phyloP scores from a whole-genome alignment of 208 protist species.

The Herpetomonas muscarum region DNA sequence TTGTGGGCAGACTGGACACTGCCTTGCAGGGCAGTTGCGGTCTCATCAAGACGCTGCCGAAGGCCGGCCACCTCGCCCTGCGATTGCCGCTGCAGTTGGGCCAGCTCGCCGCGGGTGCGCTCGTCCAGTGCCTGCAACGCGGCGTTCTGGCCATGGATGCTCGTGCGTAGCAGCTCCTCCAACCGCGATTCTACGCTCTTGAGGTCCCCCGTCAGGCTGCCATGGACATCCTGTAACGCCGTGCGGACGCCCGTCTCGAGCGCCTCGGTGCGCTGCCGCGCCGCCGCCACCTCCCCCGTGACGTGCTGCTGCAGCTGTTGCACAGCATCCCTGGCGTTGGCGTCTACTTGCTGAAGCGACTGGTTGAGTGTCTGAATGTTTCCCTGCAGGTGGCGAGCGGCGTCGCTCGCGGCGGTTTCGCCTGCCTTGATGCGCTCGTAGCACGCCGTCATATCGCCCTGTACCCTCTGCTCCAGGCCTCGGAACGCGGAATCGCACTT shows the following conservation, averaged over 20 bases:
- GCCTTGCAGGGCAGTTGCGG: constrained; percentile 26
- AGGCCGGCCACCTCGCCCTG: constrained; percentile 34
- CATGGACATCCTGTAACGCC: constrained; percentile 55
- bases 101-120: constrained; percentile 44
- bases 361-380: constrained; percentile 34
- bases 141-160: not conserved
- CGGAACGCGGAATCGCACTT: constrained; percentile 36
- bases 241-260: constrained; percentile 49
- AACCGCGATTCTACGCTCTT: constrained; percentile 21
- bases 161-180: constrained; percentile 4
- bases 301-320: constrained; percentile 58
- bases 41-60: constrained; percentile 31
- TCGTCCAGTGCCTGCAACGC: constrained; percentile 41
- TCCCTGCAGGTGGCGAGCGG: constrained; percentile 44
- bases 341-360: constrained; percentile 50
- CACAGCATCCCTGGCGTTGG: constrained; percentile 34
- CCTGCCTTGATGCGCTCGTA: constrained; percentile 45
- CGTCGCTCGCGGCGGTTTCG: constrained; percentile 44
- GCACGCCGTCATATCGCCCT: constrained; percentile 41
- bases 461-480: constrained; percentile 59
- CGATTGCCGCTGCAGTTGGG: constrained; percentile 36
- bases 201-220: constrained; percentile 45
- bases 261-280: constrained; percentile 47
- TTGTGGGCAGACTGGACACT: constrained; percentile 42
- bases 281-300: constrained; percentile 21